Percentiles rank a stretch among this genome's conserved stretches.
These are phyloP conservation scores for Lachancea sp. DNA, from an alignment of 805 yeast genomes.

Conservation along the genomic window DNA sequence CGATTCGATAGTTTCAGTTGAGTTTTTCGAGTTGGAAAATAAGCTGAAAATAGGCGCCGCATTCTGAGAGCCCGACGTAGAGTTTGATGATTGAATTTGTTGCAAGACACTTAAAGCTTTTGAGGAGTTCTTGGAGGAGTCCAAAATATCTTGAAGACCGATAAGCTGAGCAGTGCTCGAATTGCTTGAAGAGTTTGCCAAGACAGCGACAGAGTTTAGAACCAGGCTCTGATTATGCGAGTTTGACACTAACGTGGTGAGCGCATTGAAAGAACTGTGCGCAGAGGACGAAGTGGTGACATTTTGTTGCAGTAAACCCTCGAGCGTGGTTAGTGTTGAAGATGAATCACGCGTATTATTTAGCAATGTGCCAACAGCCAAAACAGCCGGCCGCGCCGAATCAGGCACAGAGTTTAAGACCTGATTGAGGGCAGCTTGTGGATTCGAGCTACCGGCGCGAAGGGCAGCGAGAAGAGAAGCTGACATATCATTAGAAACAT, in stretches of 20 bases:
- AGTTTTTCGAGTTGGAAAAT: conserved; percentile 19
- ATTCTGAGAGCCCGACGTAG: conserved; percentile 11
- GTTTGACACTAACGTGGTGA: conserved; percentile 15
- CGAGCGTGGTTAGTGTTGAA: conserved; percentile 12
- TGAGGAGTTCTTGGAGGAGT: conserved; percentile 19
- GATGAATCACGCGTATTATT: conserved; percentile 18
- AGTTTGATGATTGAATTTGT: conserved; percentile 10
- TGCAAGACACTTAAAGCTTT: conserved; percentile 17
- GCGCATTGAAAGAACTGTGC: conserved; percentile 16
- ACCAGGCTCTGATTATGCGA: conserved; percentile 18
- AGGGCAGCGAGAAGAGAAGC: conserved; percentile 16
- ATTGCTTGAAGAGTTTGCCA: conserved; percentile 15
- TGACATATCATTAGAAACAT: conserved; percentile 17
- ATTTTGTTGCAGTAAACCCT: conserved; percentile 16
- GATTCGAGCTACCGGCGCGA: conserved; percentile 7
- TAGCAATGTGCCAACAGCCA: conserved; percentile 18
- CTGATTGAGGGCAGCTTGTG: conserved; percentile 12
- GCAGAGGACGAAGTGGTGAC: conserved; percentile 21
- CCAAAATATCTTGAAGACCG: conserved; percentile 20
- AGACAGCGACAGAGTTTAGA: conserved; percentile 15
- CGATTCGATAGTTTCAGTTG: conserved; percentile 21
- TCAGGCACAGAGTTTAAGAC: conserved; percentile 15
- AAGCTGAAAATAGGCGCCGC: conserved; percentile 17
- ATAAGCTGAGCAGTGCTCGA: conserved; percentile 20
- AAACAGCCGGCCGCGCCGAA: conserved; percentile 12